Evolutionary conservation across 2,329 filamentous ascomycete species (phyloP), one percentile per base, ranked within the genome.

Genomic region (Ceratocystis eucalypticola): DNA sequence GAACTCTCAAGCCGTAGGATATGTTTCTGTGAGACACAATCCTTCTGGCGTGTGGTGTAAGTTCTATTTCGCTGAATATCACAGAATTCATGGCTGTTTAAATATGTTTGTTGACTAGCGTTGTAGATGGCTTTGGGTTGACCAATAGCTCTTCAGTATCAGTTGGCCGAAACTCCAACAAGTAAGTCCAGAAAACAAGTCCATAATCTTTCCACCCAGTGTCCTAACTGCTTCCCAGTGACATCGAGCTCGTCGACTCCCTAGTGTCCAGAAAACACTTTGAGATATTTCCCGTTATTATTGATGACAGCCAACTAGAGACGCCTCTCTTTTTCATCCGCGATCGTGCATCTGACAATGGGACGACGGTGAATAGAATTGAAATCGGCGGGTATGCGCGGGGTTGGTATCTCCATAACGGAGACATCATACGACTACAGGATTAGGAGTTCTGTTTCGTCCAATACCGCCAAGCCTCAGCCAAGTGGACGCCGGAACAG

Each of bases 261-360:
- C 37, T 46, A 3, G 63, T 69, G 7, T 69, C 68, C 3, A 62
- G 68, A 10, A 65, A 64, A 20, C 68, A 69, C 30, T 65, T 65
- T 45, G 68, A 69, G 45, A 66, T 69, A 20, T 68, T 64, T 48
- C 66, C 68, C 1, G 25, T 69, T 5, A 63, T 66, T 8, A n/a
- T 66, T 12, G 67, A 68, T 41, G 61, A 68, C 12, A 46, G 22
- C 15, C 33, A 28, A 5, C 37, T 48, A 12, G 46, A 67, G 15
- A 62, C 25, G 44, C 67, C 67, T 7, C 53, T 62, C 15, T 68
- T 84, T 50, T 85, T 83, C 69, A 80, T 83, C 33, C 79, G 82
- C 15, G 83, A 85, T 69, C 77, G 80, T 28, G 78, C 79, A 64
- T 84, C 82, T 3, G 74, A 74, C 17, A 80, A 80, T 65, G 82